Conservation (phyloP, 768 basidiomycete genomes). For the Gelatoporia subvermispora region DNA sequence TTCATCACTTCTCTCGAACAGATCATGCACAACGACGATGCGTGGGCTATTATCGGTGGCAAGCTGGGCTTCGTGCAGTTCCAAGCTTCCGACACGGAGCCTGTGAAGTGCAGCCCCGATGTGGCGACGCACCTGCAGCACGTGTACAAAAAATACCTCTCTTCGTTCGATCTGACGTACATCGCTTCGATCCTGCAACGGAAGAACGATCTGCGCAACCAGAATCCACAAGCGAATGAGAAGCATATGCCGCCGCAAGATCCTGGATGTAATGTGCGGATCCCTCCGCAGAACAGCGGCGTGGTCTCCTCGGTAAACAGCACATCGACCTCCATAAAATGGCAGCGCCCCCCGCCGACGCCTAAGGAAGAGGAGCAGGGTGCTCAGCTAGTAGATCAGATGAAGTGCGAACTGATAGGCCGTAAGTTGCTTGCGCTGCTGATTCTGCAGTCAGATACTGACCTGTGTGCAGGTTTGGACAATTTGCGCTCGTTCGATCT, state of each 20-base stretch:
- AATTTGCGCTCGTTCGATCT: constrained; percentile 34
- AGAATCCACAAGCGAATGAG: neutral
- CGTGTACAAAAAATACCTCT: constrained; percentile 56
- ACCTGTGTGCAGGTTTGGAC: constrained; percentile 2
- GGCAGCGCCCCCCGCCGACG: neutral
- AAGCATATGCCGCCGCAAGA: neutral
- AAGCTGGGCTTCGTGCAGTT: constrained; percentile 63
- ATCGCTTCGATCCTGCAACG: neutral
- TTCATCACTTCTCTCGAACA: neutral
- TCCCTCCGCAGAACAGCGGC: neutral
- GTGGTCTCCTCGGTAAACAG: neutral
- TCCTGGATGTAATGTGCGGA: neutral
- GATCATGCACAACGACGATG: constrained; percentile 30
- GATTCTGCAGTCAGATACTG: neutral
- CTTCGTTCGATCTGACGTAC: constrained; percentile 46
- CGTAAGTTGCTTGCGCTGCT: neutral
- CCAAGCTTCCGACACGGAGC: constrained; percentile 50
- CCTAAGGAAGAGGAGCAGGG: constrained; percentile 6
- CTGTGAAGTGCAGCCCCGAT: constrained; percentile 56
- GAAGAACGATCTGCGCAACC: neutral
- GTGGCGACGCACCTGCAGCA: constrained; percentile 55
- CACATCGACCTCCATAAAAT: neutral
- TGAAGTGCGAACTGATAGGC: constrained; percentile 1
- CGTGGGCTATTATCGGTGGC: constrained; percentile 66
- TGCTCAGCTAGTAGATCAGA: constrained; percentile 3